Evolutionary conservation across 192 early-diverging fungal species (phyloP).

Genomic region (Lobulomyces angularis): DNA sequence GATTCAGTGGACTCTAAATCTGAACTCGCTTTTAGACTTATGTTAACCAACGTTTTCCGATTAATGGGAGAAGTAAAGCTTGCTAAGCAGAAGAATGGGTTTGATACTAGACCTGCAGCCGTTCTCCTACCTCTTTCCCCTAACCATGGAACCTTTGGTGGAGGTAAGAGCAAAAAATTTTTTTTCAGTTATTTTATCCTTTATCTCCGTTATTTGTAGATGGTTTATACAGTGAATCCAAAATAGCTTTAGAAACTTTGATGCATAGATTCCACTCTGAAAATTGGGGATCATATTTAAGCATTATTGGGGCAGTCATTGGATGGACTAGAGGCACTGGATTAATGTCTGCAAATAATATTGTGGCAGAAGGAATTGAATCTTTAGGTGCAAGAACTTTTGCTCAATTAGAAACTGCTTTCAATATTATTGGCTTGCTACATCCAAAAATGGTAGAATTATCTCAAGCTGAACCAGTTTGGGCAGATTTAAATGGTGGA

Average conservation of each 20-base stretch:
- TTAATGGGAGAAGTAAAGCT: constrained; percentile 74
- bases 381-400: constrained; percentile 80
- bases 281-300: constrained; percentile 73
- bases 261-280: constrained; percentile 86
- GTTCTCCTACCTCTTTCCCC: constrained; percentile 85
- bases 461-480: constrained; percentile 62
- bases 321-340: constrained; percentile 97
- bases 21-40: constrained; percentile 84
- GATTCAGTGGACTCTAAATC: constrained; percentile 73
- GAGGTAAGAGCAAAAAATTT: constrained; percentile 11
- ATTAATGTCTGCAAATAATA: constrained; percentile 84
- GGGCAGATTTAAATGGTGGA: constrained; percentile 85
- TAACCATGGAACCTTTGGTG: constrained; percentile 92
- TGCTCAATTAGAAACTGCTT: constrained; percentile 83
- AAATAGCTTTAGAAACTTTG: constrained; percentile 84
- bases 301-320: constrained; percentile 83
- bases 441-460: constrained; percentile 65
- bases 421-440: constrained; percentile 80
- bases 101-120: constrained; percentile 75
- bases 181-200: constrained; percentile 5
- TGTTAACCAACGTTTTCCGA: constrained; percentile 86
- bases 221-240: constrained; percentile 88
- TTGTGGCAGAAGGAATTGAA: constrained; percentile 80
- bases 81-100: constrained; percentile 61
- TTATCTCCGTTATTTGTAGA: constrained; percentile 23